phyloP scores from a whole-genome alignment of 1,284 basidiomycete species.

The Thecaphora thlaspeos region DNA sequence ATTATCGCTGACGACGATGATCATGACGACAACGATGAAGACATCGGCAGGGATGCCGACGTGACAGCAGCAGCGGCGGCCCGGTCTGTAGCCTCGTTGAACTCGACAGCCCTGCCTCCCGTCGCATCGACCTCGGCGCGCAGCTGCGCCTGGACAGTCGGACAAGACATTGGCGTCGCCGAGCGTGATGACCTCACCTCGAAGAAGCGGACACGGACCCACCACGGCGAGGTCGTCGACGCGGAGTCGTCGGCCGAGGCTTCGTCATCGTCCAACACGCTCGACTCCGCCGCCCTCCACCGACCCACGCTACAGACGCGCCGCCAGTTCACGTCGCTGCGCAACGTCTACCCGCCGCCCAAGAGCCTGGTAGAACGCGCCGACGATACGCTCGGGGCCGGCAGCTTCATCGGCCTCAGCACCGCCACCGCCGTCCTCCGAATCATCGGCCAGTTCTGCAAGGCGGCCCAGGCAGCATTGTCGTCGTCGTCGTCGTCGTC shows the following conservation, averaged over 20 bases:
- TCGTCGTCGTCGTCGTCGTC: too few species aligned
- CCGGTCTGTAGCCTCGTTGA: too few species aligned
- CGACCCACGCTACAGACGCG: background rate
- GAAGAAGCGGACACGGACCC: background rate
- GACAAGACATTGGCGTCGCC: background rate
- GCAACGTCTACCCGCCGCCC: background rate
- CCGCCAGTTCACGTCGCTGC: background rate
- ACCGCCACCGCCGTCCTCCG: conserved; percentile 35
- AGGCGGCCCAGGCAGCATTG: background rate
- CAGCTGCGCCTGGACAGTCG: background rate
- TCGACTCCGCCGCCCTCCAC: background rate
- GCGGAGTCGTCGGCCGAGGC: too few species aligned
- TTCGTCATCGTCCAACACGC: background rate
- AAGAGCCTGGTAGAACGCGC: background rate
- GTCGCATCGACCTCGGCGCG: background rate
- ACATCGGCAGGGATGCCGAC: too few species aligned
- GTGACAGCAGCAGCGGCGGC: too few species aligned
- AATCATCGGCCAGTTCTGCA: conserved; percentile 20
- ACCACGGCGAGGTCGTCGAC: background rate
- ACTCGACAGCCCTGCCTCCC: background rate
- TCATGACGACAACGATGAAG: too few species aligned
- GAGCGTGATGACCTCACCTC: background rate
- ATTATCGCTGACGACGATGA: too few species aligned
- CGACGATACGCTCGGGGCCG: background rate
- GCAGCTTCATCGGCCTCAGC: conserved; percentile 32